Base-by-base conservation (phyloP, 75 land plant species). In the Cunninghamia lanceolata region DNA sequence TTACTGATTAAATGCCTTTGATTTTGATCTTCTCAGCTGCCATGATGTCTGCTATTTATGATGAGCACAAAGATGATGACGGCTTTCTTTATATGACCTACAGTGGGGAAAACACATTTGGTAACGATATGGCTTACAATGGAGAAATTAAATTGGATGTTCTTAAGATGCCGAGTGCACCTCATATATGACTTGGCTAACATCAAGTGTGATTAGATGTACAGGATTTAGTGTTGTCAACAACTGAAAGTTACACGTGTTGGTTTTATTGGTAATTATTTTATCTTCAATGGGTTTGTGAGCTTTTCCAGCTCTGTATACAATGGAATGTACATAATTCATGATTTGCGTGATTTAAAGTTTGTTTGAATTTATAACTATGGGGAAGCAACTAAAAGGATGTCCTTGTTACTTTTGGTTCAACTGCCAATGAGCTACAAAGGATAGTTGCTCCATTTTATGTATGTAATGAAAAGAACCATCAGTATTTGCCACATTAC, bases 61-160 rank as follows among this genome's bases (percentile, higher is more conserved):
- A 91, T 36, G 94, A 93, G 34, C 68, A 93, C 88, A 91, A 91
- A 86, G 94, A 93, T 66, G 92, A 93, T 59, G 94, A 93, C 84
- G 94, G 92, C 3, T 93, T 93, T 84, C 91, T 93, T 21, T 92
- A 92, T 86, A 89, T 92, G 91, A 89, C 92, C 4, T 92, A 92
- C 88, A 92, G 93, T 73, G 92, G 94, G 59, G 94, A 93, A 85
- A 93, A 93, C 86, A 93, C 94, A 4, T 93, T 93, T 83, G 93
- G 94, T 40, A 10, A 32, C 14, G 9, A n/a, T n/a, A 32, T 70
- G 74, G 34, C 34, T 70, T 32, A 70, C 74, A 79, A 9, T 21
- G 30, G n/a, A 1, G 79, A 76, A 76, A 28, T 19, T 9, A 42
- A 47, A 79, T 79, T 19, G 42, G 82, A 25, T 79, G n/a, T 40